Conservation (phyloP, 2,329 filamentous ascomycete genomes). For the Zarea fungicola region DNA sequence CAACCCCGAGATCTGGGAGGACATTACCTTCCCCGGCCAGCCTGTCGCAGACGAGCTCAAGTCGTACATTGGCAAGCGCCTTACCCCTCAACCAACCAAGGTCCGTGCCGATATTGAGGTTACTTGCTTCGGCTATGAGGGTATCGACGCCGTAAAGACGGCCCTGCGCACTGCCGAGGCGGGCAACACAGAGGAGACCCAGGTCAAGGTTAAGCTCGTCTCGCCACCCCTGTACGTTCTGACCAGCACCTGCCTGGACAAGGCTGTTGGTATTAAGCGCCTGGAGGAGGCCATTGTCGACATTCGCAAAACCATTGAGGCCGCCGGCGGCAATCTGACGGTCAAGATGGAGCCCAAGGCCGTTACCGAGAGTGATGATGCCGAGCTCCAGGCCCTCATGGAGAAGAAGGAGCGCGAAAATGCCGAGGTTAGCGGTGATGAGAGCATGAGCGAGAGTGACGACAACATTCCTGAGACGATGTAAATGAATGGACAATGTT, state of each 20-base stretch:
- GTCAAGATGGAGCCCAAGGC: conserved; percentile 99
- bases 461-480: conserved; percentile 57
- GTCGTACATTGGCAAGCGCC: conserved; percentile 92
- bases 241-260: conserved; percentile 93
- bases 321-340: conserved; percentile 70
- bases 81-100: conserved; percentile 98
- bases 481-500: conserved; percentile 22
- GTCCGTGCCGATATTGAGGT: conserved; percentile 97
- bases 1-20: conserved; percentile 94
- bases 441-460: conserved; percentile 92
- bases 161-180: conserved; percentile 88
- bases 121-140: conserved; percentile 92
- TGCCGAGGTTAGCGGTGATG: conserved; percentile 94
- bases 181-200: conserved; percentile 83
- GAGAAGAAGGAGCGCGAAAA: conserved; percentile 98
- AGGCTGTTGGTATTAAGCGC: conserved; percentile 74
- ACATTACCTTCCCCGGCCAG: conserved; percentile 82
- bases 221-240: conserved; percentile 95
- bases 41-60: conserved; percentile 84
- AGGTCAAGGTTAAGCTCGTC: conserved; percentile 98
- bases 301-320: conserved; percentile 75
- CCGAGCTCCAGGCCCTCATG: conserved; percentile 95
- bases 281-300: conserved; percentile 87
- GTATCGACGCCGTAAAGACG: conserved; percentile 95
- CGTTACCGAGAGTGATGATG: conserved; percentile 96